Conservation (phyloP, 148 eudicot species). For the Spergularia bocconei region DNA sequence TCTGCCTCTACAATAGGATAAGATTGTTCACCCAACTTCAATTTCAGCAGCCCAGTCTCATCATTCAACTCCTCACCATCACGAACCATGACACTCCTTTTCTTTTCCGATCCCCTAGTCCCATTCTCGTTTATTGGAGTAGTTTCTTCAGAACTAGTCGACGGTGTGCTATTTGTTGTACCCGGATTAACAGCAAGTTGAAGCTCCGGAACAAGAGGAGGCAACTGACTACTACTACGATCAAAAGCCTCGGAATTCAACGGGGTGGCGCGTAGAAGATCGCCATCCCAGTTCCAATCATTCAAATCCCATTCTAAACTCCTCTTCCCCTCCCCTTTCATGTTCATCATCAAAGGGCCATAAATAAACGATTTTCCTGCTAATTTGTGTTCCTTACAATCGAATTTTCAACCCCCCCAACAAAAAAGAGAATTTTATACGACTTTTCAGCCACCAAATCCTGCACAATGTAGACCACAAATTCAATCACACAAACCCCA, state of each 20-base stretch:
- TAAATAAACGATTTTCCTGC: slow-evolving; percentile 45
- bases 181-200: slow-evolving; percentile 29
- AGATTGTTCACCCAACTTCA: slow-evolving; percentile 75
- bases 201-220: slow-evolving; percentile 44
- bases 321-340: slow-evolving; percentile 60
- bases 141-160: slow-evolving; percentile 35
- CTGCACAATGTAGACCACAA: background rate
- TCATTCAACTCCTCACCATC: slow-evolving; percentile 44
- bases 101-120: slow-evolving; percentile 56
- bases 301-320: slow-evolving; percentile 86
- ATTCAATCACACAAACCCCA: background rate
- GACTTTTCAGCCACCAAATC: background rate
- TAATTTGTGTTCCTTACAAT: slow-evolving; percentile 51
- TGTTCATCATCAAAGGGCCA: slow-evolving; percentile 46
- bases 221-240: slow-evolving; percentile 55
- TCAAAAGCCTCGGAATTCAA: slow-evolving; percentile 46
- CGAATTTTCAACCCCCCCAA: slow-evolving; percentile 10
- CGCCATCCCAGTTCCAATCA: slow-evolving; percentile 96
- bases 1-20: slow-evolving; percentile 53
- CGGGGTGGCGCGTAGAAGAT: slow-evolving; percentile 58
- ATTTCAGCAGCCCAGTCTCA: slow-evolving; percentile 47
- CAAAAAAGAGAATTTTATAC: slow-evolving; percentile 13
- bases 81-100: slow-evolving; percentile 44
- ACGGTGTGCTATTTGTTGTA: slow-evolving; percentile 35
- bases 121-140: slow-evolving; percentile 35